These are phyloP conservation scores for Hansenula lynferdii DNA, from an alignment of 1,139 yeast species.

Conservation along the genomic window DNA sequence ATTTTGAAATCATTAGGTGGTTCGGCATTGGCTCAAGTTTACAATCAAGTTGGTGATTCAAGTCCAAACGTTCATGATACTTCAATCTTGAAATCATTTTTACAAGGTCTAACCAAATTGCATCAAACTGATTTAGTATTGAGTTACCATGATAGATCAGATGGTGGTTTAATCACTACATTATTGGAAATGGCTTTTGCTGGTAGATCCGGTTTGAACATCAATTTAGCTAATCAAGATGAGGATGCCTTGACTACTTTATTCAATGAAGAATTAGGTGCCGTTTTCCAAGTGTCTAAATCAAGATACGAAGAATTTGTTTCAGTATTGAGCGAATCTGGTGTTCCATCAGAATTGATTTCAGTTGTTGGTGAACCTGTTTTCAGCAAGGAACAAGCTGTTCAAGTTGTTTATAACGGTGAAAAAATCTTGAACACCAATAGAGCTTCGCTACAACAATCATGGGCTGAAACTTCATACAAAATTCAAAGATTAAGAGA, in stretches of 20 bases:
- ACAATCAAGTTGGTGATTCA: constrained; percentile 74
- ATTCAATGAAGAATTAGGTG: constrained; percentile 94
- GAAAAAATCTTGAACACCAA: constrained; percentile 43
- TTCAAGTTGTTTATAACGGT: constrained; percentile 46
- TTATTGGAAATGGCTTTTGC: constrained; percentile 96
- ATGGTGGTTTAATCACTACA: constrained; percentile 91
- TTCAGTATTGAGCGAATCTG: constrained; percentile 47
- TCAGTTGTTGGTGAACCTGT: constrained; percentile 64
- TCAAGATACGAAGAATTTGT: constrained; percentile 51
- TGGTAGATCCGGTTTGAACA: constrained; percentile 75
- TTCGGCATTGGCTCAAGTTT: constrained; percentile 93
- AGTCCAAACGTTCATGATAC: constrained; percentile 83
- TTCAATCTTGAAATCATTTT: constrained; percentile 57
- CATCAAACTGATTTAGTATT: constrained; percentile 65
- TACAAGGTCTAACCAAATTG: constrained; percentile 62
- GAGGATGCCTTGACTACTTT: constrained; percentile 45
- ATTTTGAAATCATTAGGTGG: constrained; percentile 72
- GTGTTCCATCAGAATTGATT: constrained; percentile 53
- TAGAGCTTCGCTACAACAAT: constrained; percentile 71
- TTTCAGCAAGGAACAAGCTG: constrained; percentile 47
- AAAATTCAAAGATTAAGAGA: constrained; percentile 90
- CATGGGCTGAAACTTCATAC: constrained; percentile 89
- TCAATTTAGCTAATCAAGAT: constrained; percentile 30
- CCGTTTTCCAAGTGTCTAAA: constrained; percentile 81
- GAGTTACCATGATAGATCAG: constrained; percentile 95